A percentile compares a stretch with the other conserved stretches of the same genome.
Evolutionary conservation across 192 early-diverging fungal species (phyloP).

Genomic region (Coemansia reversa): DNA sequence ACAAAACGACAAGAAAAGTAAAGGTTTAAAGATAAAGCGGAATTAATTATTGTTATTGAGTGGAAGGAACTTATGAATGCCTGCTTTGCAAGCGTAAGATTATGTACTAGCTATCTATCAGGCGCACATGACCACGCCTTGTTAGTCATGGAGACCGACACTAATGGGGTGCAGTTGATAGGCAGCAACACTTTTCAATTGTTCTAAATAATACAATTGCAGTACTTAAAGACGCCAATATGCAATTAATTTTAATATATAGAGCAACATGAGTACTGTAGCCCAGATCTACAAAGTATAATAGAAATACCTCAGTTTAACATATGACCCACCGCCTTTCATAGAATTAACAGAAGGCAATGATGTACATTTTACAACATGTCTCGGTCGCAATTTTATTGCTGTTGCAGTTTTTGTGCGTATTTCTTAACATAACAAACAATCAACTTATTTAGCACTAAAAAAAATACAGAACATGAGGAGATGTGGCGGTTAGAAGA

Average conservation of each 20-base stretch:
- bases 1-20: neutral
- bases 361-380: too few relatives aligned
- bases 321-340: too few relatives aligned
- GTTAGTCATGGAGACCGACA: neutral
- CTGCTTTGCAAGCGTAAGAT: neutral
- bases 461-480: neutral
- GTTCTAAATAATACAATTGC: neutral
- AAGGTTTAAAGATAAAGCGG: neutral
- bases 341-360: too few relatives aligned
- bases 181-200: too few relatives aligned
- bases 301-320: neutral
- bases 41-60: too few relatives aligned
- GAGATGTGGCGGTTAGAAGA: neutral
- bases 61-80: too few relatives aligned
- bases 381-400: too few relatives aligned
- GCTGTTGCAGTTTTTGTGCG: neutral
- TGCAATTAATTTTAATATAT: neutral
- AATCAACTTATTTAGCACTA: neutral
- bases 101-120: neutral
- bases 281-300: neutral
- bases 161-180: neutral
- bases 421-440: neutral
- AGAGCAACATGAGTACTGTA: neutral
- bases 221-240: neutral
- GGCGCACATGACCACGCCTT: neutral